Conservation (phyloP, 2,329 filamentous ascomycete species). For the Peltaster fructicola region DNA sequence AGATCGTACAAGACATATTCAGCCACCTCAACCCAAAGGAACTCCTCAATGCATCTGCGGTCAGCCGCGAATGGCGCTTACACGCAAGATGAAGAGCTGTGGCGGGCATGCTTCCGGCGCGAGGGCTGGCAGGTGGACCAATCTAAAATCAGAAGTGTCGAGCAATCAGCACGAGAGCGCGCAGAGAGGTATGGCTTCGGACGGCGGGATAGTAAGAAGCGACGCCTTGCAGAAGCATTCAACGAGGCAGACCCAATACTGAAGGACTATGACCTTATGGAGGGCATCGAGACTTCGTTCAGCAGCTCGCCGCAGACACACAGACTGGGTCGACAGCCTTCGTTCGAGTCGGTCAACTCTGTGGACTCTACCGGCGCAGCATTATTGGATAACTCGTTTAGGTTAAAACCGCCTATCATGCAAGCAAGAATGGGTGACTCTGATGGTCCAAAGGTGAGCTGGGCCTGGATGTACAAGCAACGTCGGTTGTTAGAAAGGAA, state of each 20-base stretch:
- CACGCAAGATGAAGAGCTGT: constrained; percentile 66
- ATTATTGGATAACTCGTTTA: too few species aligned
- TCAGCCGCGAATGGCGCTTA: constrained; percentile 67
- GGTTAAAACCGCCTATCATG: too few species aligned
- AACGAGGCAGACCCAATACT: constrained; percentile 11
- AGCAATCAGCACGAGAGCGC: constrained; percentile 2
- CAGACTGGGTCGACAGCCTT: too few species aligned
- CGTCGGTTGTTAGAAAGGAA: constrained; percentile 72
- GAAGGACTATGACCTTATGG: constrained; percentile 6
- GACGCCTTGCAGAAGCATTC: constrained; percentile 17
- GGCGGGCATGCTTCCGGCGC: constrained; percentile 63
- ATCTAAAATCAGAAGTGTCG: constrained; percentile 13
- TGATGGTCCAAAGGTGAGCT: constrained; percentile 53
- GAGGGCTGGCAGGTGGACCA: constrained; percentile 54
- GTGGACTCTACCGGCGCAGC: constrained; percentile 2
- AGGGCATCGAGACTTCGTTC: constrained; percentile 9
- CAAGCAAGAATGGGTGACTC: constrained; percentile 1
- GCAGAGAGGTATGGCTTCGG: constrained; percentile 3
- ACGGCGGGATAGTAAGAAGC: constrained; percentile 13
- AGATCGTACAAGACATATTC: constrained; percentile 80
- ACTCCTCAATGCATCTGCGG: constrained; percentile 58
- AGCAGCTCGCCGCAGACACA: constrained; percentile 4
- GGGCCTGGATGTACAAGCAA: constrained; percentile 85
- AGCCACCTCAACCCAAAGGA: constrained; percentile 69
- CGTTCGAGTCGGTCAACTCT: constrained; percentile 4